A percentile compares a stretch with the other conserved stretches of the same genome.
Evolutionary conservation across 2,329 filamentous ascomycete genomes (phyloP).

Genomic region (Arachnopeziza araneosa): DNA sequence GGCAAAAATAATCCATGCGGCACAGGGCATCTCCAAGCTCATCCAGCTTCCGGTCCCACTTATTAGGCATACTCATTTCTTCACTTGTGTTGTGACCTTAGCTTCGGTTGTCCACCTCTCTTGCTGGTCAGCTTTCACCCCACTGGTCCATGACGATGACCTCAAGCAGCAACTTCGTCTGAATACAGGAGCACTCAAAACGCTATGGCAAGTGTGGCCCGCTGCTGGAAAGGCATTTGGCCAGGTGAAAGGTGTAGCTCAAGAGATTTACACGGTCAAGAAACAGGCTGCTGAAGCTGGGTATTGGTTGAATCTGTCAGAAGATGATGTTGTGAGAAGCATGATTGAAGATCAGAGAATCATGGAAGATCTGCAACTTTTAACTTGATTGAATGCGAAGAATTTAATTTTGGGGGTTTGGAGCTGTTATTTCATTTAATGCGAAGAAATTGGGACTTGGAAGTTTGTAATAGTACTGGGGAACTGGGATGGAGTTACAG

Average conservation of each 20-base stretch:
- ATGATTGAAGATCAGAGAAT: slow-evolving; percentile 29
- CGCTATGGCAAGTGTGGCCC: slow-evolving; percentile 27
- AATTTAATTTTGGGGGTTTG: too few species aligned
- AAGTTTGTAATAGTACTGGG: too few species aligned
- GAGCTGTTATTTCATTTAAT: too few species aligned
- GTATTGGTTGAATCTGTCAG: slow-evolving; percentile 23
- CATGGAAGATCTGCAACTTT: slow-evolving; percentile 28
- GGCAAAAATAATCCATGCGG: slow-evolving; percentile 72
- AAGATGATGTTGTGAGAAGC: slow-evolving; percentile 28
- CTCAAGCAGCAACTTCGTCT: slow-evolving; percentile 71
- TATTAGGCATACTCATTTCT: slow-evolving; percentile 74
- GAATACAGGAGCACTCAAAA: slow-evolving; percentile 45
- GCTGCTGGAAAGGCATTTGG: slow-evolving; percentile 56
- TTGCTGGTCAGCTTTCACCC: slow-evolving; percentile 54
- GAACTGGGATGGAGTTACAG: too few species aligned
- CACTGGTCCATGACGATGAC: slow-evolving; percentile 49
- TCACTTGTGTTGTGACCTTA: slow-evolving; percentile 73
- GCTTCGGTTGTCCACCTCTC: slow-evolving; percentile 77
- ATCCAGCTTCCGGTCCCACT: slow-evolving; percentile 69
- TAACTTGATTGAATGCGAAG: slow-evolving; percentile 6
- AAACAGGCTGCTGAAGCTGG: slow-evolving; percentile 26
- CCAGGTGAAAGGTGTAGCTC: slow-evolving; percentile 74
- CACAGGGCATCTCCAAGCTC: slow-evolving; percentile 69
- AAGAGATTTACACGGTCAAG: slow-evolving; percentile 53
- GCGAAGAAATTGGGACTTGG: too few species aligned